Evolutionary conservation across 352 stramenopile species (phyloP), one percentile per base, ranked within the genome.

Genomic region (Phytopythium ostracodes): DNA sequence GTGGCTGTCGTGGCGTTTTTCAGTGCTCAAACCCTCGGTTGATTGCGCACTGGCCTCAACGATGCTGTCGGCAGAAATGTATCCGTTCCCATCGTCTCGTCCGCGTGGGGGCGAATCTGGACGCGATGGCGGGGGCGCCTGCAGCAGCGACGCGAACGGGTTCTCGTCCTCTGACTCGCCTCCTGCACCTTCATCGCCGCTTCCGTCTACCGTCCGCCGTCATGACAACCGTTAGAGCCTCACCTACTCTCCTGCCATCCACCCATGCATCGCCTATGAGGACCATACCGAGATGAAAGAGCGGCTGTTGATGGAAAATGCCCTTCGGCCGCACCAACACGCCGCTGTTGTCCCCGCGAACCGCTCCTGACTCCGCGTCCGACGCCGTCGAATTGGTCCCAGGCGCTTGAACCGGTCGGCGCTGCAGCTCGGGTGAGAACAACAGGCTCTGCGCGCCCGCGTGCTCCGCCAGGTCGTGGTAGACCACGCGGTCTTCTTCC

Each of bases 141-240:
- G 68, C 24, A 91, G 42, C 20, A 91, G 60, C 18, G 76, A 81
- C 27, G 78, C 82, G 59, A 91, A 91, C 25, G 82, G 82, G 59
- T 91, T 90, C 55, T 74, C 70, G 11, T 77, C 62, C 20, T 73
- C 63, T 17, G 73, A 59, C 1, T 70, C 62, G n/a, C 70, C 70
- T 27, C 66, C 62, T 22, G 56, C 76, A 11, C 66, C 72, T 18
- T 79, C 65, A 36, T 77, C 76, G 70, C 27, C 60, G 52, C 33
- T 65, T 15, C 69, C 27, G 33, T 38, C 38, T 46, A 7, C 1
- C 12, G 46, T 29, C 18, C 50, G 25, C 35, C 29, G 8, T 4
- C 6, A 54, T n/a, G 12, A 51, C 4, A 9, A 63, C 33, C 8
- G 18, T 68, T n/a, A 66, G 22, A 46, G 49, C n/a, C n/a, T n/a